Conservation (phyloP, 176 grass and related monocot species). For the Tillandsia fasciculata region DNA sequence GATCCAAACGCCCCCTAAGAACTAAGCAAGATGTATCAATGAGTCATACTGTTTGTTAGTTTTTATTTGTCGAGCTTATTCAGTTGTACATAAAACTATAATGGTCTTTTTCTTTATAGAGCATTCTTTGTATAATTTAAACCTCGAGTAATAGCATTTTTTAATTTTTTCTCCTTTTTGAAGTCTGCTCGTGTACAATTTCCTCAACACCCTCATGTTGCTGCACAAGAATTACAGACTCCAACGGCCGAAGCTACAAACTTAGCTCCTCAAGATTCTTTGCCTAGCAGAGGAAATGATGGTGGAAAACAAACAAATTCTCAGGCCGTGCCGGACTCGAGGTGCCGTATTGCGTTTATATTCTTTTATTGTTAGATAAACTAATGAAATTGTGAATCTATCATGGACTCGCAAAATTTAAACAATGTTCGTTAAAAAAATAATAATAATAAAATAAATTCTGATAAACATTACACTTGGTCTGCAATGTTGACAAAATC, state of each 20-base stretch:
- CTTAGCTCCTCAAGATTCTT: constrained; percentile 24
- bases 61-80: background rate
- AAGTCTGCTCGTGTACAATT: constrained; percentile 81
- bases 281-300: constrained; percentile 30
- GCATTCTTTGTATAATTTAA: constrained; percentile 24
- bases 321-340: constrained; percentile 45
- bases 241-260: constrained; percentile 30
- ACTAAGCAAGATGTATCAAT: background rate
- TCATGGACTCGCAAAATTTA: too few species aligned
- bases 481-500: background rate
- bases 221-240: constrained; percentile 34
- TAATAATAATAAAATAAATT: background rate
- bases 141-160: background rate
- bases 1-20: too few species aligned
- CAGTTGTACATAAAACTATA: background rate
- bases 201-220: constrained; percentile 41
- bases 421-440: background rate
- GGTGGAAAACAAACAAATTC: constrained; percentile 32
- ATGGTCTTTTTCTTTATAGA: background rate
- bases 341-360: constrained; percentile 27
- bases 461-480: background rate
- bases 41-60: background rate
- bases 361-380: background rate
- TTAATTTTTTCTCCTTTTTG: constrained; percentile 8
- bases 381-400: too few species aligned